Conservation (phyloP, 352 stramenopile genomes). For the Phytophthora citrophthora region DNA sequence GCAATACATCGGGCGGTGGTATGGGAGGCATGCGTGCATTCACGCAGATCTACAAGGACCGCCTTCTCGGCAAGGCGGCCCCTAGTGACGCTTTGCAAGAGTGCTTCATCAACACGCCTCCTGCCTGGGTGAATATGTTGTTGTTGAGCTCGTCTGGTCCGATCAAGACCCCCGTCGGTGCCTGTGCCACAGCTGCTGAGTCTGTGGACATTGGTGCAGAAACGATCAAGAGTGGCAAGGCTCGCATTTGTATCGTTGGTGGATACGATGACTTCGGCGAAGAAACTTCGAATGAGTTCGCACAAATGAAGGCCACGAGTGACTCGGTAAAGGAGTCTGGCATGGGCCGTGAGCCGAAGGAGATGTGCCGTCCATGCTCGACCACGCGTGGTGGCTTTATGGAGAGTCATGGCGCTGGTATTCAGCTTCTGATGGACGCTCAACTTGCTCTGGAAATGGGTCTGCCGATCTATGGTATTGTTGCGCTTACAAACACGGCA, state of each 20-base stretch:
- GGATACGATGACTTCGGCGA: constrained; percentile 91
- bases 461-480: constrained; percentile 84
- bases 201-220: constrained; percentile 90
- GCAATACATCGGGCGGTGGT: constrained; percentile 85
- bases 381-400: constrained; percentile 87
- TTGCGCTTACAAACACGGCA: constrained; percentile 85
- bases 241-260: constrained; percentile 84
- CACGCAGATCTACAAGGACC: constrained; percentile 77
- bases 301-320: constrained; percentile 90
- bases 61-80: constrained; percentile 71
- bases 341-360: constrained; percentile 80
- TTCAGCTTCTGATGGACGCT: constrained; percentile 90
- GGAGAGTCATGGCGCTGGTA: constrained; percentile 88
- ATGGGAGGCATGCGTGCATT: constrained; percentile 86
- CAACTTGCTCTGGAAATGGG: constrained; percentile 89
- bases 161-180: constrained; percentile 90
- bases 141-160: constrained; percentile 85
- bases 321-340: constrained; percentile 81
- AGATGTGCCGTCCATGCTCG: constrained; percentile 88
- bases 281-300: constrained; percentile 87
- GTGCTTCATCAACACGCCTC: constrained; percentile 89
- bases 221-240: constrained; percentile 90
- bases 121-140: constrained; percentile 92
- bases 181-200: constrained; percentile 86
- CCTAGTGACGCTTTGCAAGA: constrained; percentile 85